These are phyloP conservation scores for Zygosaccharomyces rouxii DNA, from an alignment of 805 yeast species.

Conservation along the genomic window DNA sequence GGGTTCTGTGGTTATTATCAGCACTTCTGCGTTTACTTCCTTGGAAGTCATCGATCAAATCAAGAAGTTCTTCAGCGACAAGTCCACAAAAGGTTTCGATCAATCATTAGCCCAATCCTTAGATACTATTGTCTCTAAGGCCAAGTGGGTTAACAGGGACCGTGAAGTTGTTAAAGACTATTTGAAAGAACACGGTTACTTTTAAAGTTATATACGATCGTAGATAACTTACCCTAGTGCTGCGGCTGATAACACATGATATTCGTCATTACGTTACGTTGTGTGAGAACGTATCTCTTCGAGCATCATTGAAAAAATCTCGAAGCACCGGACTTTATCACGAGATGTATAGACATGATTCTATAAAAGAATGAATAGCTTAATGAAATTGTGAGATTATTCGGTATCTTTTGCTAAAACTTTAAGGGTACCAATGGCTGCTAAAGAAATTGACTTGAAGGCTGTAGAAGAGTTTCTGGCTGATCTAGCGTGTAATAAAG, in stretches of 20 bases:
- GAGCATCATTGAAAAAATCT: neutral
- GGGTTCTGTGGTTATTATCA: conserved; percentile 62
- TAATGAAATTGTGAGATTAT: neutral
- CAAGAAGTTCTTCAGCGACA: conserved; percentile 46
- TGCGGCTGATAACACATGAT: too few relatives aligned
- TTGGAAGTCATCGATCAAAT: conserved; percentile 49
- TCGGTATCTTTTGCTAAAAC: neutral
- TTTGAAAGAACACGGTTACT: conserved; percentile 40
- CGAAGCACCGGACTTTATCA: neutral
- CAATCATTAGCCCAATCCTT: conserved; percentile 61
- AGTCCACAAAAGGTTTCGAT: conserved; percentile 59
- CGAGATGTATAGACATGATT: neutral
- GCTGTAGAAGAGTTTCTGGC: conserved; percentile 29
- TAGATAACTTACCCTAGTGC: too few relatives aligned
- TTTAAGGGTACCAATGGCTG: neutral
- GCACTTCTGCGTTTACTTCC: conserved; percentile 59
- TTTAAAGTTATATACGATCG: conserved; percentile 3
- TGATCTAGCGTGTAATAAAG: conserved; percentile 26
- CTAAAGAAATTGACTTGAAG: conserved; percentile 22
- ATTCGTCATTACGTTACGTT: neutral
- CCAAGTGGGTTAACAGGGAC: conserved; percentile 58
- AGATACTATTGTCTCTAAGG: conserved; percentile 54
- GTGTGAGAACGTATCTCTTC: neutral
- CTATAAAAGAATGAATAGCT: neutral
- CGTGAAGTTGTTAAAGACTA: conserved; percentile 44